Percentiles rank a stretch among this genome's conserved stretches.
Evolutionary conservation across 805 yeast genomes (phyloP).

Genomic region (Pichia membranifaciens): DNA sequence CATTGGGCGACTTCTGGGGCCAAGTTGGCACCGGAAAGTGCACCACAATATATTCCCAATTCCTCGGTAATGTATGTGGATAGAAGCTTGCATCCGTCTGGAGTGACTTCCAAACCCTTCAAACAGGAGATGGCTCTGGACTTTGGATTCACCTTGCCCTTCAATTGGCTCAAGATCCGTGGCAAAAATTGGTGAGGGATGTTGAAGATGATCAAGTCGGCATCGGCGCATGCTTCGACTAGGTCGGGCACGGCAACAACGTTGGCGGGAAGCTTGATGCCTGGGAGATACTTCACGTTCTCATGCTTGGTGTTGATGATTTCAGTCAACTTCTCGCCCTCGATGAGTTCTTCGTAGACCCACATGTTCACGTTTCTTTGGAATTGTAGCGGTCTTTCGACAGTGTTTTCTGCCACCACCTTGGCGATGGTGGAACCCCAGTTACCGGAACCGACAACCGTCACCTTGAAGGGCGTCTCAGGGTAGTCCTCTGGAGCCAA

Average conservation of each 20-base stretch:
- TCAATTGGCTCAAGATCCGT: slow-evolving; percentile 65
- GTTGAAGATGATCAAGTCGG: slow-evolving; percentile 87
- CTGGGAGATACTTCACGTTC: slow-evolving; percentile 93
- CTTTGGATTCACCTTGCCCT: slow-evolving; percentile 63
- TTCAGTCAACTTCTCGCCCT: slow-evolving; percentile 79
- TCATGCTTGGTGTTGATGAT: slow-evolving; percentile 88
- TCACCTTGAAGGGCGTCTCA: slow-evolving; percentile 42
- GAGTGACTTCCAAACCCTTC: slow-evolving; percentile 88
- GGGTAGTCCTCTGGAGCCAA: slow-evolving; percentile 21
- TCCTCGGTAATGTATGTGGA: slow-evolving; percentile 73
- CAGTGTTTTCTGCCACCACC: slow-evolving; percentile 84
- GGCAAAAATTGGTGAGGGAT: slow-evolving; percentile 95
- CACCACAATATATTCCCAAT: slow-evolving; percentile 90
- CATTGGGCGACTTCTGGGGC: slow-evolving; percentile 96
- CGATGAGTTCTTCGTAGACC: slow-evolving; percentile 84
- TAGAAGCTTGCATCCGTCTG: slow-evolving; percentile 78
- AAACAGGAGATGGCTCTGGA: slow-evolving; percentile 91
- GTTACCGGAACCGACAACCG: slow-evolving; percentile 93
- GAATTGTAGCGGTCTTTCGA: slow-evolving; percentile 66
- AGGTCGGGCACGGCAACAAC: slow-evolving; percentile 83
- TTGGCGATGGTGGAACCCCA: slow-evolving; percentile 99
- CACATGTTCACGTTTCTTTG: slow-evolving; percentile 82
- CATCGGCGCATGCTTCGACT: slow-evolving; percentile 65
- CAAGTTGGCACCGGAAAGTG: slow-evolving; percentile 92
- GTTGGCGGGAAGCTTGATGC: slow-evolving; percentile 77